Evolutionary conservation across 345 rosid species (phyloP), one percentile per base, ranked within the genome.

Genomic region (Tarenaya hassleriana): DNA sequence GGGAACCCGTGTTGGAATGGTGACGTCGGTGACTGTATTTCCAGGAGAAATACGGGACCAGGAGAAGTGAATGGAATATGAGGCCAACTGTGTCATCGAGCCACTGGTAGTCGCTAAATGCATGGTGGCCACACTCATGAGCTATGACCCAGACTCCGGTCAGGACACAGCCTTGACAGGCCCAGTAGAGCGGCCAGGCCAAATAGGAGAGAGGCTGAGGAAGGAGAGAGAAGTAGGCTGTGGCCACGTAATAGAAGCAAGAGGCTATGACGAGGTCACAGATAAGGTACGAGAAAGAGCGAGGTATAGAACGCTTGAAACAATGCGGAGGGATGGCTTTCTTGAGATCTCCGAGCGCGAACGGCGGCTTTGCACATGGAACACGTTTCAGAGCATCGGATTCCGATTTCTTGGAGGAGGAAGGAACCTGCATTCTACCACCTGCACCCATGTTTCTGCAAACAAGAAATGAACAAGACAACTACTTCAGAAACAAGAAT

Each of bases 71-170:
- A 64, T 91, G 98, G 57, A 87, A 76, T 70, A 80, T 29, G 12
- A 87, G 77, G 56, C 98, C 98, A 9, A 91, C 89, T 0, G 73
- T 63, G 73, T 91, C 89, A 37, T 91, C 96, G 0, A 87, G 77
- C 95, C 85, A 87, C 2, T 87, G 89, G 68, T 84, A 79, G 45
- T 84, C 88, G 41, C 98, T 91, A 71, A 91, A 87, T 40, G 98
- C 95, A 20, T 91, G 95, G 70, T 91, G 98, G 49, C 98, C 96
- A 1, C 98, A 91, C 56, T 91, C 98, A 11, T 91, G 98, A 4
- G 88, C 95, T 37, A 91, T 60, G 41, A 91, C 95, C 96, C 96
- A 87, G 45, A 84, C 71, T 10, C 95, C 92, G 1, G 92, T 84
- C 15, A 76, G 69, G 56, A 87, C 56, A 54, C 78, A 76, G 49